Evolutionary conservation across 768 basidiomycete genomes (phyloP).

Genomic region (Pholiota microspora): DNA sequence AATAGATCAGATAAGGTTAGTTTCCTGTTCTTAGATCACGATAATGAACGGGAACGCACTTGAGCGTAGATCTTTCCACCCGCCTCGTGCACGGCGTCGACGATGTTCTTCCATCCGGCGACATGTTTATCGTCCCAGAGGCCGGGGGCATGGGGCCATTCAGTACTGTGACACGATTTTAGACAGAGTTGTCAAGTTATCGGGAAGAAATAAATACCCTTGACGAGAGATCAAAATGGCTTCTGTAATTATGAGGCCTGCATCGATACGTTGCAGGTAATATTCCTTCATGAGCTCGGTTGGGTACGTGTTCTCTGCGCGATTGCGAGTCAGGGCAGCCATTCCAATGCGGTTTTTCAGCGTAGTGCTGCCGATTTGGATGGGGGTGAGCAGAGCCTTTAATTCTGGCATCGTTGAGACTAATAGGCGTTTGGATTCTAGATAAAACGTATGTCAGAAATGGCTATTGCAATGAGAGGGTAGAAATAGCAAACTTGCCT

Average conservation of each 20-base stretch:
- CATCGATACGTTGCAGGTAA: constrained; percentile 31
- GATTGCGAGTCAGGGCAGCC: constrained; percentile 38
- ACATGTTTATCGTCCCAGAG: constrained; percentile 37
- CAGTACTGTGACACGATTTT: constrained; percentile 21
- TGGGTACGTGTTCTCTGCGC: constrained; percentile 33
- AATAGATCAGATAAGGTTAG: not conserved
- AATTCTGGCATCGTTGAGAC: not conserved
- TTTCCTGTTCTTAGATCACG: no score
- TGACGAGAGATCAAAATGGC: constrained; percentile 30
- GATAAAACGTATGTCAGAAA: no score
- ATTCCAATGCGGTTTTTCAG: constrained; percentile 38
- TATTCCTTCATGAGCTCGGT: constrained; percentile 33
- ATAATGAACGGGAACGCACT: no score
- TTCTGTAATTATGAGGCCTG: constrained; percentile 35
- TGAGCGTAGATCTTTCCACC: constrained; percentile 37
- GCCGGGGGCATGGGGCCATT: constrained; percentile 37
- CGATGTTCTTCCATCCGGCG: constrained; percentile 36
- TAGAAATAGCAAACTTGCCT: no score
- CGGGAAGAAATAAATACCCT: constrained; percentile 14
- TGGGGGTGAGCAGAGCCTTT: constrained; percentile 27
- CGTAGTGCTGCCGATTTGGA: constrained; percentile 32
- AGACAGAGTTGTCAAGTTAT: not conserved
- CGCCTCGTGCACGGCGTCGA: constrained; percentile 36
- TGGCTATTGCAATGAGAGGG: no score
- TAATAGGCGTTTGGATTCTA: no score